Evolutionary conservation across 148 eudicot species (phyloP), one percentile per base, ranked within the genome.

Genomic region (Spergularia marina): DNA sequence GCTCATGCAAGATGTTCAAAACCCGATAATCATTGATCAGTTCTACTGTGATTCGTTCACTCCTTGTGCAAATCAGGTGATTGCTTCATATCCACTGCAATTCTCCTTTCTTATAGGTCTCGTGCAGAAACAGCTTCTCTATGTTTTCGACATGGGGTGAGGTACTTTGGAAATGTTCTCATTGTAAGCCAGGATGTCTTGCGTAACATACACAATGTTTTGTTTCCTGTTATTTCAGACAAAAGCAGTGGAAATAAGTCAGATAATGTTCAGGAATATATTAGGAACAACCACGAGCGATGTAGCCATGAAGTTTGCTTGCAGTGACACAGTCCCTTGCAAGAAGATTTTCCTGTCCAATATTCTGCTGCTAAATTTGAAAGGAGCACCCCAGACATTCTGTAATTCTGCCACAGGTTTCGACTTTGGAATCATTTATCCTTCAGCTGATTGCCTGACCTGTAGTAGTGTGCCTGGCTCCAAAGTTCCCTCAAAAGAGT

Each of bases 1-100:
- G 76, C 83, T 85, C 78, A 92, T 92, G 96, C 85, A 86, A 69
- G 83, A 92, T 25, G 99, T 92, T 70, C 79, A 94, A 49, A 89
- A 92, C 77, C 99, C 99, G 71, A 95, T 95, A 55, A 88, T 95
- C 61, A 88, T 95, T 8, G 97, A 95, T 70, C 99, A 95, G 71
- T 95, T 90, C 83, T 95, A 95, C 72, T 92, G 97, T 44, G 99
- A 95, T 80, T 89, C 97, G 51, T 90, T 92, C 65, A 83, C 44
- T 41, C 13, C 86, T 71, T 95, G 99, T 76, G 73, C 75, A 72
- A 92, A 95, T 73, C 89, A 89, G 96, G 99, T 92, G 80, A 53
- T 36, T 67, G 8, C 12, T 54, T 18, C 10, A 36, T 47, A 34
- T 5, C 41, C 5, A 65, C 39, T 54, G 8, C 49, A 9, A 44